Percentiles rank a stretch among this genome's conserved stretches.
These are phyloP conservation scores for Talinum fruticosum DNA, from an alignment of 148 eudicot genomes.

Conservation along the genomic window DNA sequence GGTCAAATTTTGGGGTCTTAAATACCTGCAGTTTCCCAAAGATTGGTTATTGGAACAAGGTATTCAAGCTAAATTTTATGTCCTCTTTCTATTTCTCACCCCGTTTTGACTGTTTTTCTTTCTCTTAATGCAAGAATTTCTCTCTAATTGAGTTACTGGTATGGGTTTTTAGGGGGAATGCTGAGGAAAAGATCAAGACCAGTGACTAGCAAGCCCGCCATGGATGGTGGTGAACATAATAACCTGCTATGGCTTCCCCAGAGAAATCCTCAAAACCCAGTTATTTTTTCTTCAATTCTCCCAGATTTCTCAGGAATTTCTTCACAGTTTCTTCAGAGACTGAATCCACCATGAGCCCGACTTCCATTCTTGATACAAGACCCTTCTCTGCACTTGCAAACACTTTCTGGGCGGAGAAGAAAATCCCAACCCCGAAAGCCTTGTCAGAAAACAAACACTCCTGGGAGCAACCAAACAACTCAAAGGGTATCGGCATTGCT, in stretches of 20 bases:
- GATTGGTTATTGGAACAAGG: slow-evolving; percentile 27
- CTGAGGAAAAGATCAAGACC: slow-evolving; percentile 74
- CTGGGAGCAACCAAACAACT: slow-evolving; percentile 37
- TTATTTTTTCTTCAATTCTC: slow-evolving; percentile 57
- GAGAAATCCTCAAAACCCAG: slow-evolving; percentile 46
- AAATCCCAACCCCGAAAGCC: slow-evolving; percentile 19
- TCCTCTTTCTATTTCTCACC: neutral
- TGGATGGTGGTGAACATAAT: slow-evolving; percentile 47
- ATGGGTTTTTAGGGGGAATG: slow-evolving; percentile 29
- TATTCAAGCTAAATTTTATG: neutral
- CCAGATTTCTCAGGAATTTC: slow-evolving; percentile 49
- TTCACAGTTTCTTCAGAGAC: slow-evolving; percentile 27
- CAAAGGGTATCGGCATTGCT: slow-evolving; percentile 62
- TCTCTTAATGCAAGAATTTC: neutral
- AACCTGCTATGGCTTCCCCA: slow-evolving; percentile 35
- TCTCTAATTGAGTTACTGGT: neutral
- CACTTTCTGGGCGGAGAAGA: slow-evolving; percentile 34
- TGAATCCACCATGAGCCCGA: slow-evolving; percentile 51
- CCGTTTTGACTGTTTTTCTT: neutral
- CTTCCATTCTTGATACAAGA: slow-evolving; percentile 59
- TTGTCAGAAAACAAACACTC: slow-evolving; percentile 28
- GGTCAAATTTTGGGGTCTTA: neutral
- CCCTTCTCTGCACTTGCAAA: slow-evolving; percentile 35
- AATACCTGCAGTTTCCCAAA: slow-evolving; percentile 15
- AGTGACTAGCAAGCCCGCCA: slow-evolving; percentile 48